phyloP scores from a whole-genome alignment of 495 filamentous ascomycete genomes.

The Daldinia childiae region DNA sequence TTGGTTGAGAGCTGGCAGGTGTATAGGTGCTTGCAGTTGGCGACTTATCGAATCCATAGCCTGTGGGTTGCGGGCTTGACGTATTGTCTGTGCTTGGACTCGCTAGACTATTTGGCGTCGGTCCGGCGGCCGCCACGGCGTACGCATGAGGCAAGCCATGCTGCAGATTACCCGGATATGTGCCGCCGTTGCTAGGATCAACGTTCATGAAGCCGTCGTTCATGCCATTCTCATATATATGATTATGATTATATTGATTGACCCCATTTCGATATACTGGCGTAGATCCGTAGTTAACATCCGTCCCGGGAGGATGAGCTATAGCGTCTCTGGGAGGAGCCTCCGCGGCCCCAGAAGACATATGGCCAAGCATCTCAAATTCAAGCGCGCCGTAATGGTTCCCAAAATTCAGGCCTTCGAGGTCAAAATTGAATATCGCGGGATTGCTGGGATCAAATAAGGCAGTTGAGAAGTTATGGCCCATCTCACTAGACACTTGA shows the following conservation, averaged over 20 bases:
- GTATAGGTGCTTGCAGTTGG: slow-evolving; percentile 55
- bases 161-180: slow-evolving; percentile 59
- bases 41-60: slow-evolving; percentile 56
- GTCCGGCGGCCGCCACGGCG: slow-evolving; percentile 58
- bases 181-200: slow-evolving; percentile 50
- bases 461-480: slow-evolving; percentile 60
- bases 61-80: slow-evolving; percentile 57
- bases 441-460: slow-evolving; percentile 92
- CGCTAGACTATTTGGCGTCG: slow-evolving; percentile 55
- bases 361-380: slow-evolving; percentile 92
- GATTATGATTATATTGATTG: slow-evolving; percentile 55
- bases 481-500: slow-evolving; percentile 51
- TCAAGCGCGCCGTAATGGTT: slow-evolving; percentile 94
- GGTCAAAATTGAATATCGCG: slow-evolving; percentile 90
- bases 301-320: slow-evolving; percentile 46
- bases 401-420: slow-evolving; percentile 92
- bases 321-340: slow-evolving; percentile 72
- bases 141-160: slow-evolving; percentile 62
- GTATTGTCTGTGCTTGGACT: slow-evolving; percentile 62
- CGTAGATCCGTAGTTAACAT: slow-evolving; percentile 54
- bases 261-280: slow-evolving; percentile 56
- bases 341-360: slow-evolving; percentile 86
- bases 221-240: slow-evolving; percentile 54
- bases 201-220: slow-evolving; percentile 53
- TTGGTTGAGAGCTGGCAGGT: slow-evolving; percentile 40